These are phyloP conservation scores for Flammula alnicola DNA, from an alignment of 1,284 basidiomycete species.

Conservation along the genomic window DNA sequence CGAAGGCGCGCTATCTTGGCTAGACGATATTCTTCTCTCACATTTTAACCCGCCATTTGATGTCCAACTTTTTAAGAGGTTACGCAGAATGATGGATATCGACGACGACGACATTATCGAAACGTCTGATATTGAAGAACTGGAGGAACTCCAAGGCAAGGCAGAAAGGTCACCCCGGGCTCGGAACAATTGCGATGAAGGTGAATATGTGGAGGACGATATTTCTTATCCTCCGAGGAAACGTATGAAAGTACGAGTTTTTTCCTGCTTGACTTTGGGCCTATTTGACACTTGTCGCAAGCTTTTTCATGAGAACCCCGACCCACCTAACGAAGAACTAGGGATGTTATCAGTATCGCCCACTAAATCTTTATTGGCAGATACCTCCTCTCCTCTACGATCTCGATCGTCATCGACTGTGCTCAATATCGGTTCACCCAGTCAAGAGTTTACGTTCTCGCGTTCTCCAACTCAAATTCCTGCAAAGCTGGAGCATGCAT, in stretches of 20 bases:
- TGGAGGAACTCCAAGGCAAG: too few species aligned
- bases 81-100: not conserved
- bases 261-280: not conserved
- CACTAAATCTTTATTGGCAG: slow-evolving; percentile 6
- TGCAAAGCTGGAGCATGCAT: slow-evolving; percentile 1
- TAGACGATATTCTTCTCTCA: too few species aligned
- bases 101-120: slow-evolving; percentile 48
- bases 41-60: too few species aligned
- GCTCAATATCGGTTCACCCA: slow-evolving; percentile 9
- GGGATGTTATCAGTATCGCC: slow-evolving; percentile 6
- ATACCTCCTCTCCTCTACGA: slow-evolving; percentile 5
- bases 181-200: too few species aligned
- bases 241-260: slow-evolving; percentile 35
- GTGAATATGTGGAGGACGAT: too few species aligned
- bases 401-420: slow-evolving; percentile 16
- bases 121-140: slow-evolving; percentile 65
- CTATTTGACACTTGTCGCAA: not conserved
- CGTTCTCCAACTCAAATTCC: slow-evolving; percentile 7
- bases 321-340: not conserved
- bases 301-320: slow-evolving; percentile 3
- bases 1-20: too few species aligned
- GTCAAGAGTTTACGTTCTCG: not conserved
- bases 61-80: too few species aligned
- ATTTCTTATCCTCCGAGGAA: slow-evolving; percentile 30
- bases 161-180: slow-evolving; percentile 8